Percentiles rank a stretch among this genome's conserved stretches.
Conservation (phyloP, 352 stramenopile species). For the Pythium grandisporangium region DNA sequence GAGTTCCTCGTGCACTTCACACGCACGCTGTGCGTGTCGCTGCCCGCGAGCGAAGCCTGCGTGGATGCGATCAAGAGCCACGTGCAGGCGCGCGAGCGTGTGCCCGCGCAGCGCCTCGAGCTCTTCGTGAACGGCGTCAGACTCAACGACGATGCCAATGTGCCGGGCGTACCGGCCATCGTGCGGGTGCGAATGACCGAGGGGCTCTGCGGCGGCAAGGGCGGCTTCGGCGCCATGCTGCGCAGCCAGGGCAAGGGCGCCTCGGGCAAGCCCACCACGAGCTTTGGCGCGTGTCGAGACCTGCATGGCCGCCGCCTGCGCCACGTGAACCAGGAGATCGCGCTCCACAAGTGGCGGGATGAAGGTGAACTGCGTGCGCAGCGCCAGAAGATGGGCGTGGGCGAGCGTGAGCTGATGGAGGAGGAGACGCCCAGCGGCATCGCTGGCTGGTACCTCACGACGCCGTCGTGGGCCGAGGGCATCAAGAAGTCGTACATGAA, state of each 20-base stretch:
- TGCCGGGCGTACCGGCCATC: constrained; percentile 44
- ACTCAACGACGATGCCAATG: constrained; percentile 23
- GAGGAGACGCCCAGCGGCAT: constrained; percentile 82
- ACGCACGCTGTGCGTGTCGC: constrained; percentile 59
- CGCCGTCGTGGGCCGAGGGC: constrained; percentile 74
- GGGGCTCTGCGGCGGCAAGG: constrained; percentile 69
- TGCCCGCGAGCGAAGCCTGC: constrained; percentile 25
- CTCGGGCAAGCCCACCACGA: constrained; percentile 56
- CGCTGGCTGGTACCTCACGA: constrained; percentile 73
- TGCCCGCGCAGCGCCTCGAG: constrained; percentile 40
- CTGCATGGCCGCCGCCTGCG: constrained; percentile 69
- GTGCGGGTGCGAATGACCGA: constrained; percentile 52
- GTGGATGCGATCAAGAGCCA: constrained; percentile 26
- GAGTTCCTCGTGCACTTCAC: constrained; percentile 81
- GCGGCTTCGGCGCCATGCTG: constrained; percentile 81
- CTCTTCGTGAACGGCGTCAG: constrained; percentile 48
- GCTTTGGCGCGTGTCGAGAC: constrained; percentile 75
- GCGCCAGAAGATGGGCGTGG: constrained; percentile 34
- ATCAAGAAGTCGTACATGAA: constrained; percentile 84
- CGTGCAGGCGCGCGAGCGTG: constrained; percentile 31
- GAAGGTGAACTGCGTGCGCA: constrained; percentile 37
- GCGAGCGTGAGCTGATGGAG: constrained; percentile 57
- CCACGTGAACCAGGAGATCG: constrained; percentile 84
- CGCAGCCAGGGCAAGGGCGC: constrained; percentile 69
- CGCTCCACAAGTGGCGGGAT: constrained; percentile 72